A percentile compares a stretch with the other conserved stretches of the same genome.
Conservation (phyloP, 2,329 filamentous ascomycete genomes). For the Penicillium paneum region DNA sequence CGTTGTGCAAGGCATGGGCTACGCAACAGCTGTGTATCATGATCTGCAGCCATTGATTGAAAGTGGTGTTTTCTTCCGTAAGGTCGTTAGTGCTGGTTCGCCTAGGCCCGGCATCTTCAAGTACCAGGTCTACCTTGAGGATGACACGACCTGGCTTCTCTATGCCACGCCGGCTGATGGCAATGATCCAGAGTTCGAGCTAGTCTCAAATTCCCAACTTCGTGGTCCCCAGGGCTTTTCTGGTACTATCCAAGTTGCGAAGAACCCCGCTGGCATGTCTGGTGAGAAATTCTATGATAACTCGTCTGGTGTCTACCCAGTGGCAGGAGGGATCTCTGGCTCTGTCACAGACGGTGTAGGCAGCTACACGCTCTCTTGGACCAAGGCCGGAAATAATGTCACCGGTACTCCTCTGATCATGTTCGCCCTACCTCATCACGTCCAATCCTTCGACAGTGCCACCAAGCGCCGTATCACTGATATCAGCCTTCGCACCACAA, state of each 20-base stretch:
- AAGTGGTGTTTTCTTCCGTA: conserved; percentile 69
- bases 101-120: conserved; percentile 68
- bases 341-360: conserved; percentile 56
- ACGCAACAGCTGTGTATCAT: conserved; percentile 73
- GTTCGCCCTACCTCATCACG: conserved; percentile 85
- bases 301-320: conserved; percentile 71
- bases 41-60: conserved; percentile 70
- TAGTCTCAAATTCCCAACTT: conserved; percentile 64
- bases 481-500: conserved; percentile 71
- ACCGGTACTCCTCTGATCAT: conserved; percentile 64
- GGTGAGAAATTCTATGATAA: conserved; percentile 70
- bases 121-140: conserved; percentile 69
- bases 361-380: conserved; percentile 70
- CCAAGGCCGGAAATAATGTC: conserved; percentile 62
- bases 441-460: conserved; percentile 65
- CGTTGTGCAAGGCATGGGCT: conserved; percentile 84
- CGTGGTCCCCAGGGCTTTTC: conserved; percentile 66
- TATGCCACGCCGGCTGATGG: conserved; percentile 66
- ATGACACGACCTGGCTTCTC: conserved; percentile 73
- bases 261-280: conserved; percentile 59
- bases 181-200: conserved; percentile 62
- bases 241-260: conserved; percentile 79
- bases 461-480: conserved; percentile 51
- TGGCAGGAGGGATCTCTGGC: conserved; percentile 62
- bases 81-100: conserved; percentile 53